Base-by-base conservation (phyloP, 2,329 filamentous ascomycete species). In the Colletotrichum sp. region DNA sequence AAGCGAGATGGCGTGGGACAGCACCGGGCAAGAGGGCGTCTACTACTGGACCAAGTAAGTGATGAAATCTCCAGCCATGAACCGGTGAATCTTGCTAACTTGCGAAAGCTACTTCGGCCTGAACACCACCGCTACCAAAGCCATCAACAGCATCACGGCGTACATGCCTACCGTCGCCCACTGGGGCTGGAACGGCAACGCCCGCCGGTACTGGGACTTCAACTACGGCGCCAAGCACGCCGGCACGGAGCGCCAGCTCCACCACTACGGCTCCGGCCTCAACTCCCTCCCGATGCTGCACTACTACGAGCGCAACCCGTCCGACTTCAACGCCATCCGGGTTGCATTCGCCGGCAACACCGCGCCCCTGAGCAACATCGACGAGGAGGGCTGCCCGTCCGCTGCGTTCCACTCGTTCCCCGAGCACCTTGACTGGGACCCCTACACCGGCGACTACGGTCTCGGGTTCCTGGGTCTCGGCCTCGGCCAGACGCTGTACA, bases 141-240 rank as follows among this genome's bases (percentile, higher is more conserved):
- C 87, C 0, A 84, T 92, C 62, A 85, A 89, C 71, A 89, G 87
- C 26, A 89, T 92, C 6, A 80, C 90, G 2, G 91, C 89, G 0
- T 92, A 89, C 77, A 91, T 88, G 84, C 90, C 91, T 0, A 90
- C 89, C 0, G 88, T 92, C 0, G 84, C 90, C 1, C 91, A 92
- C 77, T 92, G 91, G 91, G 91, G 89, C 4, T 92, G 89, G 89
- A 91, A 92, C 68, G 91, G 91, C 15, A 92, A 92, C 77, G 90
- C 90, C 1, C 86, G 91, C 3, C 82, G 90, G 7, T 92, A 92
- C 80, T 92, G 91, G 91, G 91, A 92, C 78, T 91, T 76, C 63
- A 67, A 73, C 57, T 76, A 73, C 70, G 86, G 81, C 9, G 86
- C 85, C 28, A 88, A 88, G 75, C 82, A 88, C 7, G 69, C 79